Evolutionary conservation across 1,284 basidiomycete species (phyloP), one percentile per base, ranked within the genome.

Genomic region (Filobasidium uniguttulatum): DNA sequence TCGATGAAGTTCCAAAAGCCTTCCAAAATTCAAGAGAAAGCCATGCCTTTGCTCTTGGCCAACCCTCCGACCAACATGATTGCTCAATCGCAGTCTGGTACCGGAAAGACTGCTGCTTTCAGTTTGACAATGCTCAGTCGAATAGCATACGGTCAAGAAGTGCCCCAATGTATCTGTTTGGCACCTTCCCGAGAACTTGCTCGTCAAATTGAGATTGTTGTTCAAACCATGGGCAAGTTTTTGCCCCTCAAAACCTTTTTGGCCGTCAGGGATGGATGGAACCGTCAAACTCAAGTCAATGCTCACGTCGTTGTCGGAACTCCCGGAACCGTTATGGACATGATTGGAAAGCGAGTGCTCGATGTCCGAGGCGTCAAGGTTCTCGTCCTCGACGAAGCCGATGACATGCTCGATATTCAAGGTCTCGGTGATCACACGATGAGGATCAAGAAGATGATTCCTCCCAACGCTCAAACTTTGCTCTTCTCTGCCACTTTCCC

Each of bases 401-500:
- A 99, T 71, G 94, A 96, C 69, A 96, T 98, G 90, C 75, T 99
- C 57, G 90, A 93, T 65, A 82, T 89, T 63, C 88, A 93, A 66
- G 89, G 91, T 20, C 71, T 98, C 47, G 89, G 89, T n/a, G 94
- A 98, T 60, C 93, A 98, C 71, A 93, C 88, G 1, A 72, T 93
- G 54, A 78, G 84, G 46, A 89, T 97, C 53, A 97, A 96, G 72
- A 94, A 90, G 89, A 57, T 62, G 56, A 61, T 70, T 8, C 67
- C 68, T 1, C 55, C 57, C 9, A 54, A 72, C 5, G 75, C 79
- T 25, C 94, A 98, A 67, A 88, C 91, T 55, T 82, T 98, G 53
- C 80, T 98, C 49, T 98, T 99, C 74, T 97, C 91, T 3, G 94
- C 94, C 34, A 99, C 94, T 2, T 98, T 98, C 78, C 87, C 90